Evolutionary conservation across 768 basidiomycete genomes (phyloP).

Genomic region (Agaricus sinodeliciosus): DNA sequence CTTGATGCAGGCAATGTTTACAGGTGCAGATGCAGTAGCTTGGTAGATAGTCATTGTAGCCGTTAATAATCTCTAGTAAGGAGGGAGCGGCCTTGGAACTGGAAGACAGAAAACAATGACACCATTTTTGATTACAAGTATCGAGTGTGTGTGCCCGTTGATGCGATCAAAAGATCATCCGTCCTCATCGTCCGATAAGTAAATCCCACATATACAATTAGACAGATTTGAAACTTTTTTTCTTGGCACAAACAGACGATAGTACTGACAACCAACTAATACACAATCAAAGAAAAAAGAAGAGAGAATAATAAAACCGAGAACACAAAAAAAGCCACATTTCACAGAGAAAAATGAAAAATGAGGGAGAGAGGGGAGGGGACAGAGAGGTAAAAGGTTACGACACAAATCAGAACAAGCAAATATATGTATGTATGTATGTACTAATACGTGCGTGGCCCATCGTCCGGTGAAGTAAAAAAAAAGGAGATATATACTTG

Average conservation of each 20-base stretch:
- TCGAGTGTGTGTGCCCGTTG: too few species aligned
- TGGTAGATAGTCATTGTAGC: conserved; percentile 43
- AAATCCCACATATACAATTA: conserved; percentile 1
- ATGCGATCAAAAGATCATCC: neutral
- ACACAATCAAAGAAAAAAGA: conserved; percentile 11
- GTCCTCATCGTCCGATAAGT: neutral
- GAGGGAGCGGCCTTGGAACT: too few species aligned
- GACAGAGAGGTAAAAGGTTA: conserved; percentile 4
- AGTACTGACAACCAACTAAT: conserved; percentile 10
- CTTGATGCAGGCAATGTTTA: conserved; percentile 99
- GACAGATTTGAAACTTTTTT: conserved; percentile 10
- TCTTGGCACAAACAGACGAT: conserved; percentile 3
- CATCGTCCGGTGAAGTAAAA: conserved; percentile 7
- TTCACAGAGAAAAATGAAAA: conserved; percentile 14
- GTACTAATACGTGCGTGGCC: conserved; percentile 10
- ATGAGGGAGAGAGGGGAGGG: neutral
- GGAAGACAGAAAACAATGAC: neutral
- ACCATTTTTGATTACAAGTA: neutral
- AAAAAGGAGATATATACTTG: conserved; percentile 11
- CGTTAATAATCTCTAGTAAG: neutral
- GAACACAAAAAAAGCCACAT: conserved; percentile 5
- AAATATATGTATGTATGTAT: conserved; percentile 12
- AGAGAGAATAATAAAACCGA: conserved; percentile 10
- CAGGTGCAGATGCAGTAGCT: conserved; percentile 88
- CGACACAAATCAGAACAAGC: conserved; percentile 11